These are phyloP conservation scores for Podospora bellae-mahoneyi DNA, from an alignment of 495 filamentous ascomycete species.

Conservation along the genomic window DNA sequence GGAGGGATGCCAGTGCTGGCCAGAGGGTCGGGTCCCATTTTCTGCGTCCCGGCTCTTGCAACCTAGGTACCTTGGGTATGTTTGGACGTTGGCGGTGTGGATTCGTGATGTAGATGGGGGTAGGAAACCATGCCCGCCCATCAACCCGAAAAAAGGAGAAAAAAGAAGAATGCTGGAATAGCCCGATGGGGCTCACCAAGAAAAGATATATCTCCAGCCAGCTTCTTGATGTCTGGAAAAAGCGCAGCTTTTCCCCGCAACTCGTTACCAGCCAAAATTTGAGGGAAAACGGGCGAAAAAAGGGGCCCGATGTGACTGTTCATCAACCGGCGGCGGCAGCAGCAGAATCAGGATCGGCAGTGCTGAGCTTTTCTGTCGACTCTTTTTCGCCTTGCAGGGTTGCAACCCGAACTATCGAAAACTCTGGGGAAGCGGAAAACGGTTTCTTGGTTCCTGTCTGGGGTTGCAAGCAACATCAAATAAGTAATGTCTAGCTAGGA, in stretches of 20 bases:
- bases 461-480: too few relatives aligned
- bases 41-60: background rate
- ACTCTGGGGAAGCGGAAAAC: background rate
- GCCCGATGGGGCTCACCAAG: background rate
- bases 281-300: background rate
- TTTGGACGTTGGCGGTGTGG: background rate
- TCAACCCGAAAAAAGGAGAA: background rate
- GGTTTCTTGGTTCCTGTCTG: too few relatives aligned
- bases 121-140: background rate
- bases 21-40: background rate
- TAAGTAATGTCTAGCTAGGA: too few relatives aligned
- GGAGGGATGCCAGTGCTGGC: background rate
- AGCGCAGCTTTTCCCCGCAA: background rate
- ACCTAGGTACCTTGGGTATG: background rate
- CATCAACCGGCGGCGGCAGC: background rate
- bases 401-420: background rate
- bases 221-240: background rate
- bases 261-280: background rate
- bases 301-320: background rate
- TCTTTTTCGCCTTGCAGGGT: background rate
- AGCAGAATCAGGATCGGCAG: background rate
- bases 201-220: background rate
- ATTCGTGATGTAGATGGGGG: background rate
- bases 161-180: background rate
- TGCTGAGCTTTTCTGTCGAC: background rate